A percentile compares a stretch with the other conserved stretches of the same genome.
These are phyloP conservation scores for Cordyceps farinosa DNA, from an alignment of 2,329 filamentous ascomycete species.

Conservation along the genomic window DNA sequence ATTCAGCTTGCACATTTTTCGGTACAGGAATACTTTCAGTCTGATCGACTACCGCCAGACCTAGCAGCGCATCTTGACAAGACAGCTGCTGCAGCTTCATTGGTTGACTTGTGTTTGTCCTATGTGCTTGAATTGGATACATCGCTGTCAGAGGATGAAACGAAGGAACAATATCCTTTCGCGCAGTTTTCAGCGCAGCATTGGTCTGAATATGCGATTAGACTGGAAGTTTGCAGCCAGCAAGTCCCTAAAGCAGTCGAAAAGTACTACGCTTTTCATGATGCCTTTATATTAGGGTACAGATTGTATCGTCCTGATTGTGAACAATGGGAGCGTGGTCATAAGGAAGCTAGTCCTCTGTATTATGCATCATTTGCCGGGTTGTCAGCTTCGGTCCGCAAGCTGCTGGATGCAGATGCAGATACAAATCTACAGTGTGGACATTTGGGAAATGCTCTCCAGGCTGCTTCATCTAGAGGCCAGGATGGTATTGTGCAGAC, in stretches of 20 bases:
- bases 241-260: not conserved
- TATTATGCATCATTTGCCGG: too few relatives aligned
- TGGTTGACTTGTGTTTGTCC: not conserved
- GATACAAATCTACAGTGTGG: not conserved
- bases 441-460: too few relatives aligned
- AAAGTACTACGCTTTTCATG: not conserved
- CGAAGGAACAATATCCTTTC: constrained; percentile 13
- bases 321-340: too few relatives aligned
- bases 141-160: too few relatives aligned
- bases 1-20: constrained; percentile 14
- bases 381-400: too few relatives aligned
- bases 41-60: not conserved
- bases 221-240: not conserved
- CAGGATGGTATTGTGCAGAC: too few relatives aligned
- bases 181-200: not conserved
- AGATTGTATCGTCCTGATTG: too few relatives aligned
- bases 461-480: too few relatives aligned
- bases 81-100: not conserved
- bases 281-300: not conserved
- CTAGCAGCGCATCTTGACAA: not conserved
- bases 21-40: constrained; percentile 9
- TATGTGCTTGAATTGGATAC: constrained; percentile 7
- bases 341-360: too few relatives aligned
- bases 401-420: too few relatives aligned
- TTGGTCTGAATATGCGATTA: not conserved